phyloP scores from a whole-genome alignment of 805 yeast species.

The Spathaspora girioi region DNA sequence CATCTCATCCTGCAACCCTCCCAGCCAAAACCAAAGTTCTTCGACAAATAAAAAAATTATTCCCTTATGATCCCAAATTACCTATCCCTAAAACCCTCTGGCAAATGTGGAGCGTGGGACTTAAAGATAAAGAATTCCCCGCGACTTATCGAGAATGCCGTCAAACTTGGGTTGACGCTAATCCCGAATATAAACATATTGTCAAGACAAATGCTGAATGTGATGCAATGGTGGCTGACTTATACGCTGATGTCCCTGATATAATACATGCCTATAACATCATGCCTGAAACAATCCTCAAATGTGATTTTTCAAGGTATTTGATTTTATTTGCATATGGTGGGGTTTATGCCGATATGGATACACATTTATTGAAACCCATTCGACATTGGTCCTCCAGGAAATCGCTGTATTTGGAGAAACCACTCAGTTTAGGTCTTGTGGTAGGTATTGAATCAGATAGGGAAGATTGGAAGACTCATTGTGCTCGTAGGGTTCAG shows the following conservation, averaged over 20 bases:
- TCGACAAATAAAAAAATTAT: slow-evolving; percentile 60
- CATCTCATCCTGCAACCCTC: slow-evolving; percentile 36
- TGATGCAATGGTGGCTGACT: slow-evolving; percentile 55
- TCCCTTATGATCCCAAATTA: slow-evolving; percentile 61
- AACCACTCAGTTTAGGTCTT: slow-evolving; percentile 57
- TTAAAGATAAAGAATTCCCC: slow-evolving; percentile 59
- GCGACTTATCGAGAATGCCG: slow-evolving; percentile 53
- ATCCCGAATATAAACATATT: slow-evolving; percentile 76
- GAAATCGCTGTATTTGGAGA: slow-evolving; percentile 21
- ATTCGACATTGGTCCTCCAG: slow-evolving; percentile 68
- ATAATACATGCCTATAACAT: slow-evolving; percentile 70
- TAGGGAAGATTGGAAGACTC: slow-evolving; percentile 86
- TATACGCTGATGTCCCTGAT: slow-evolving; percentile 67
- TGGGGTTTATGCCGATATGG: slow-evolving; percentile 90
- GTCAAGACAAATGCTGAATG: slow-evolving; percentile 70
- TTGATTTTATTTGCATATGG: slow-evolving; percentile 85
- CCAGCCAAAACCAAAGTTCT: slow-evolving; percentile 65
- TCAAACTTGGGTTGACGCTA: slow-evolving; percentile 62
- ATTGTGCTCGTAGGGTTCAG: slow-evolving; percentile 92
- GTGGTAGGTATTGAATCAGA: slow-evolving; percentile 94
- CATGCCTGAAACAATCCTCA: slow-evolving; percentile 77
- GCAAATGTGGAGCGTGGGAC: slow-evolving; percentile 77
- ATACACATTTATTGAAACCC: slow-evolving; percentile 73
- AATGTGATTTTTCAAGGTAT: slow-evolving; percentile 93
- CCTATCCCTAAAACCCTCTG: slow-evolving; percentile 76